Evolutionary conservation across 768 basidiomycete species (phyloP).

Genomic region (Leccinum disarticulatum): DNA sequence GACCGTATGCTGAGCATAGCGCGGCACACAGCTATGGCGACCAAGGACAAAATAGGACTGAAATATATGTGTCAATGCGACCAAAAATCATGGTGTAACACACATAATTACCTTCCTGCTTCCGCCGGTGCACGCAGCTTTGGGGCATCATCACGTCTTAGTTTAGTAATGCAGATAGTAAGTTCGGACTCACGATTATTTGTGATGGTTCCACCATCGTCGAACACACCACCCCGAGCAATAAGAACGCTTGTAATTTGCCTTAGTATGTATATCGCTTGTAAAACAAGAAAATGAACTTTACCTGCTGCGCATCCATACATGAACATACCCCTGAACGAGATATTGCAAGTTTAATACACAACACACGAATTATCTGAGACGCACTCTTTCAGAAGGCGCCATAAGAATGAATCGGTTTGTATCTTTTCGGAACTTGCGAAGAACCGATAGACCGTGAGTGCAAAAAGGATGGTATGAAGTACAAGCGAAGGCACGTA

Average conservation of each 20-base stretch:
- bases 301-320: slow-evolving; percentile 9
- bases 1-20: slow-evolving; percentile 43
- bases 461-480: slow-evolving; percentile 14
- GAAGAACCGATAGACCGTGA: slow-evolving; percentile 15
- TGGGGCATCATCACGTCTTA: background rate
- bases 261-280: background rate
- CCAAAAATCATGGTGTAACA: background rate
- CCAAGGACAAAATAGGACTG: slow-evolving; percentile 6
- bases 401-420: slow-evolving; percentile 11
- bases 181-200: background rate
- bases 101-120: slow-evolving; percentile 2
- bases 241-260: background rate
- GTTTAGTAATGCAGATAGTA: background rate
- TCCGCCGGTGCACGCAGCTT: slow-evolving; percentile 6
- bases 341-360: background rate
- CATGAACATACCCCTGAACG: slow-evolving; percentile 15
- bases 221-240: slow-evolving; percentile 6
- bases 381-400: slow-evolving; percentile 21
- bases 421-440: slow-evolving; percentile 10
- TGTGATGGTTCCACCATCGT: slow-evolving; percentile 12
- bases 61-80: background rate
- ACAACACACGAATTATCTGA: background rate
- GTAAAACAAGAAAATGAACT: background rate
- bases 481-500: slow-evolving; percentile 19
- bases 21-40: slow-evolving; percentile 33